Evolutionary conservation across 192 early-diverging fungal species (phyloP), one percentile per base, ranked within the genome.

Genomic region (Phycomyces blakesleeanus): DNA sequence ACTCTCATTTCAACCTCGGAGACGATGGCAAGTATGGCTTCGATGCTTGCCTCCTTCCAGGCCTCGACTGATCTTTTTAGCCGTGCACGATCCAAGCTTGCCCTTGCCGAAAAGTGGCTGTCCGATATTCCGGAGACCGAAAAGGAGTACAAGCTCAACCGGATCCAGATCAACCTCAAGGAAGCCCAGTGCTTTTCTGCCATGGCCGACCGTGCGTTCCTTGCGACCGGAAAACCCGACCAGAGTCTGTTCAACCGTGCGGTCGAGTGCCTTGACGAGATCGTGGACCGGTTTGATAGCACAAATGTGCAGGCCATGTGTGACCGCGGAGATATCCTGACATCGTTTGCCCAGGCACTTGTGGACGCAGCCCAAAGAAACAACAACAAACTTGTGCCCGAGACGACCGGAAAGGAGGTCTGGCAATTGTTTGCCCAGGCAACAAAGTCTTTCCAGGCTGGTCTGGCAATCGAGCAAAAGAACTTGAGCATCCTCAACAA

Each of bases 241-340:
- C 38, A 42, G 22, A 50, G 27, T 12, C 24, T 64, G 15, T 81
- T 76, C 41, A 60, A 72, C 21, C 52, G 59, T 2, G 74, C 79
- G 0, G 18, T 81, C n/a, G 57, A 79, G 42, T 61, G 70, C 22
- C 41, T 84, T 57, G 63, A 81, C 38, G 59, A 67, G 26, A 65
- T 84, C 3, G 59, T 78, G 40, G 55, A 61, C 0, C 49, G 59
- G 16, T 34, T 69, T n/a, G 74, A 78, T 34, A 61, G 61, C 4
- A 69, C 67, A 1, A 72, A 84, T 61, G 78, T 78, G 3, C 79
- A 84, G 62, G 82, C 82, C 1, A 64, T 79, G 47, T 84, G 82
- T 53, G 82, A 84, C 57, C 76, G 73, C 21, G 82, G 79, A 5
- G 82, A 84, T 73, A 56, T 84, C 3, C 60, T 79, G 54, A 74